A percentile compares a stretch with the other conserved stretches of the same genome.
Evolutionary conservation across 805 yeast species (phyloP).

Genomic region (Brettanomyces custersianus): DNA sequence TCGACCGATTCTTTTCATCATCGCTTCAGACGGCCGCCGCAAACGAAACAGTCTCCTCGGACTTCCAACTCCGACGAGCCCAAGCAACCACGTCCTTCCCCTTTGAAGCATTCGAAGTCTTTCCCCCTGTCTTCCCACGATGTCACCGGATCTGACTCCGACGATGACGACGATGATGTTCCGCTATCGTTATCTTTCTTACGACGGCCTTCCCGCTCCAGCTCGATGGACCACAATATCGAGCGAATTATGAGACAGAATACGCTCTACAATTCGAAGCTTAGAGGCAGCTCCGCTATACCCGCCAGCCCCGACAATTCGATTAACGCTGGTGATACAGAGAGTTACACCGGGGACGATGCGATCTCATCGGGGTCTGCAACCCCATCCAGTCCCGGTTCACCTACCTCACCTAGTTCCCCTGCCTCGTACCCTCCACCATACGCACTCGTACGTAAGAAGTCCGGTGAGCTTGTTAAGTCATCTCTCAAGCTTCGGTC

Average conservation of each 20-base stretch:
- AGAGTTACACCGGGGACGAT: background rate
- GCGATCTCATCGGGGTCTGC: background rate
- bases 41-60: too few relatives aligned
- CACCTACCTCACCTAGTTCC: background rate
- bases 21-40: too few relatives aligned
- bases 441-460: slow-evolving; percentile 56
- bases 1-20: too few relatives aligned
- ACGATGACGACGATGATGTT: slow-evolving; percentile 10
- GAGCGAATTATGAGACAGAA: slow-evolving; percentile 23
- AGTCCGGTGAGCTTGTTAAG: slow-evolving; percentile 81
- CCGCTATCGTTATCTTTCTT: slow-evolving; percentile 26
- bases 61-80: too few relatives aligned
- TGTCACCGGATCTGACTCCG: too few relatives aligned
- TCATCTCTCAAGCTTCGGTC: slow-evolving; percentile 49
- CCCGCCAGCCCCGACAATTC: background rate
- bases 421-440: background rate
- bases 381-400: slow-evolving; percentile 1
- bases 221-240: slow-evolving; percentile 10
- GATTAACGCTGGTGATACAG: background rate
- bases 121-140: too few relatives aligned
- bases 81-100: background rate
- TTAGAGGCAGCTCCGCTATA: background rate
- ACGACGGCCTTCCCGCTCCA: slow-evolving; percentile 24
- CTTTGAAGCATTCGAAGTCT: too few relatives aligned
- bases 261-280: slow-evolving; percentile 20